Conservation (phyloP, 2,329 filamentous ascomycete species). For the Diaporthe sp. region DNA sequence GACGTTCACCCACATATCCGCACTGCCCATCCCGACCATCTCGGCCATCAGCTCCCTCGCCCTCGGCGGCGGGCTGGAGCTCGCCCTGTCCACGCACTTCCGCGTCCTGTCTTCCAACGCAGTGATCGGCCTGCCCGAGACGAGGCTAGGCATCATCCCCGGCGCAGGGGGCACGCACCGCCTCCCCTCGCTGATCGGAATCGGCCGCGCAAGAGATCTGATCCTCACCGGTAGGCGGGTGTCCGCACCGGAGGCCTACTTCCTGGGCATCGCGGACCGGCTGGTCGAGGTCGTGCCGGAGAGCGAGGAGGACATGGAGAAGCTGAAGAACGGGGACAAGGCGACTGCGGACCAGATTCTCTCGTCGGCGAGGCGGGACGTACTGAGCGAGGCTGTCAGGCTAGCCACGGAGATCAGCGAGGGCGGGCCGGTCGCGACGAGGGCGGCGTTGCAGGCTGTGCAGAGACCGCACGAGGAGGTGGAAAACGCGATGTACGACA, state of each 20-base stretch:
- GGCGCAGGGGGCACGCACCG: conserved; percentile 94
- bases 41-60: conserved; percentile 88
- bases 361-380: conserved; percentile 73
- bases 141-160: conserved; percentile 91
- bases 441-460: conserved; percentile 85
- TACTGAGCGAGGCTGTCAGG: conserved; percentile 81
- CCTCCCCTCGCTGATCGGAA: conserved; percentile 84
- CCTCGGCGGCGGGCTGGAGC: conserved; percentile 92
- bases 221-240: conserved; percentile 93
- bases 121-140: conserved; percentile 88
- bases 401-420: conserved; percentile 89
- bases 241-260: conserved; percentile 87
- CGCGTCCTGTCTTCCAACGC: conserved; percentile 88
- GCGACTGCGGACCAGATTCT: conserved; percentile 57
- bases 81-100: conserved; percentile 90
- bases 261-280: conserved; percentile 90
- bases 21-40: conserved; percentile 90
- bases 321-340: conserved; percentile 61
- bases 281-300: conserved; percentile 82
- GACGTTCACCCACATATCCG: conserved; percentile 80
- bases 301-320: conserved; percentile 58
- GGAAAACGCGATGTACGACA: conserved; percentile 90
- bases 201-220: conserved; percentile 86
- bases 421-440: conserved; percentile 82
- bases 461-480: conserved; percentile 78